Conservation (phyloP, 2,329 filamentous ascomycete genomes). For the Ilyonectria destructans region DNA sequence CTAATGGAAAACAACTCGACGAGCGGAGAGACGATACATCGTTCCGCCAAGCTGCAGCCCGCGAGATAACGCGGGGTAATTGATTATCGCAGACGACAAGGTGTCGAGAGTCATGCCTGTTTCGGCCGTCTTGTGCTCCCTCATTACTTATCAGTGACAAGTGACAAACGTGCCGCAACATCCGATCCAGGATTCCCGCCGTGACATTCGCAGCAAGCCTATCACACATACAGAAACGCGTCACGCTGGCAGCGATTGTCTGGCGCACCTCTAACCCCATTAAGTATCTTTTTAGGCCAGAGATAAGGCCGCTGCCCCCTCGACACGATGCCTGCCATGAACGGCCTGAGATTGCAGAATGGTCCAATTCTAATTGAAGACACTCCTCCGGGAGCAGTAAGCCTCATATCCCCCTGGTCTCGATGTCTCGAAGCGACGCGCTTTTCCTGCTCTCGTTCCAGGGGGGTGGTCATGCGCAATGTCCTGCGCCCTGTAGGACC, state of each 20-base stretch:
- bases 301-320: constrained; percentile 15
- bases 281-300: constrained; percentile 21
- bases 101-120: background rate
- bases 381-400: background rate
- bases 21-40: background rate
- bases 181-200: constrained; percentile 12
- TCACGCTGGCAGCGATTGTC: background rate
- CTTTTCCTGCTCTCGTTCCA: background rate
- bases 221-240: constrained; percentile 15
- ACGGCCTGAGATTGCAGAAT: background rate
- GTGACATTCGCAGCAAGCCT: background rate
- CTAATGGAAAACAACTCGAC: constrained; percentile 4
- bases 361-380: background rate
- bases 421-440: background rate
- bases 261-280: constrained; percentile 16
- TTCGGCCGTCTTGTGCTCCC: background rate
- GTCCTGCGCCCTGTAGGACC: background rate
- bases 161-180: constrained; percentile 14
- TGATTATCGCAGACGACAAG: background rate
- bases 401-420: background rate
- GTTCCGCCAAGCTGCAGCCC: background rate
- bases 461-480: background rate
- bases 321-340: background rate
- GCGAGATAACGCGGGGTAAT: constrained; percentile 13
- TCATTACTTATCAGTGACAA: constrained; percentile 5